These are phyloP conservation scores for Asterophora lycoperdoides DNA, from an alignment of 768 basidiomycete genomes.

Conservation along the genomic window DNA sequence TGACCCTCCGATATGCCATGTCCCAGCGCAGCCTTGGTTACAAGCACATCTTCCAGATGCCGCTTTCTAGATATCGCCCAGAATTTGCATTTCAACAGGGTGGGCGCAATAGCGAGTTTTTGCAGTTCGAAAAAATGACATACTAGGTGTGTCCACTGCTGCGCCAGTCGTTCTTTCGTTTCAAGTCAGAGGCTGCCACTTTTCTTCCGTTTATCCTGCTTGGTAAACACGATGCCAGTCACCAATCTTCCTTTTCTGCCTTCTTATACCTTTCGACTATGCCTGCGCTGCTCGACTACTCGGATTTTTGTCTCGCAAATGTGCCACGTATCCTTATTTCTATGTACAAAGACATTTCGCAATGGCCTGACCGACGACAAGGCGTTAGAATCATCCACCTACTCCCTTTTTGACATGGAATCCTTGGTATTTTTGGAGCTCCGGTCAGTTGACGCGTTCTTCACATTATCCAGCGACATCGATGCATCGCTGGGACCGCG, in stretches of 20 bases:
- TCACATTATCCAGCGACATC: neutral
- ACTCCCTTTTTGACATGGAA: too few relatives aligned
- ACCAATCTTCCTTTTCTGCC: neutral
- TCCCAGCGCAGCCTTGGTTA: conserved; percentile 40
- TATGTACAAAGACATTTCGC: too few relatives aligned
- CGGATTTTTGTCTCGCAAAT: neutral
- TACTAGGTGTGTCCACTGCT: neutral
- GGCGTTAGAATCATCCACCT: too few relatives aligned
- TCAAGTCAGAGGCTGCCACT: neutral
- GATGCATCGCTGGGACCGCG: conserved; percentile 7
- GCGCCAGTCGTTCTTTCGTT: neutral
- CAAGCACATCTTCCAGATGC: conserved; percentile 47
- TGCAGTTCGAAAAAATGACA: conserved; percentile 31
- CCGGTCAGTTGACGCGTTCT: too few relatives aligned
- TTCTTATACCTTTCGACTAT: neutral
- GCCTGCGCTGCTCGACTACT: neutral
- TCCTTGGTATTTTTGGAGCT: too few relatives aligned
- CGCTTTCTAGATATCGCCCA: conserved; percentile 46
- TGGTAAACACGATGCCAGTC: neutral
- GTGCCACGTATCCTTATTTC: neutral
- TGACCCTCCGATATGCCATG: conserved; percentile 42
- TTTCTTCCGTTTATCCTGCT: neutral
- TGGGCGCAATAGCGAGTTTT: conserved; percentile 31
- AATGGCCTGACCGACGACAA: too few relatives aligned
- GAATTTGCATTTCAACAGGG: conserved; percentile 4